Evolutionary conservation across 345 rosid genomes (phyloP).

Genomic region (Clausena lansium): DNA sequence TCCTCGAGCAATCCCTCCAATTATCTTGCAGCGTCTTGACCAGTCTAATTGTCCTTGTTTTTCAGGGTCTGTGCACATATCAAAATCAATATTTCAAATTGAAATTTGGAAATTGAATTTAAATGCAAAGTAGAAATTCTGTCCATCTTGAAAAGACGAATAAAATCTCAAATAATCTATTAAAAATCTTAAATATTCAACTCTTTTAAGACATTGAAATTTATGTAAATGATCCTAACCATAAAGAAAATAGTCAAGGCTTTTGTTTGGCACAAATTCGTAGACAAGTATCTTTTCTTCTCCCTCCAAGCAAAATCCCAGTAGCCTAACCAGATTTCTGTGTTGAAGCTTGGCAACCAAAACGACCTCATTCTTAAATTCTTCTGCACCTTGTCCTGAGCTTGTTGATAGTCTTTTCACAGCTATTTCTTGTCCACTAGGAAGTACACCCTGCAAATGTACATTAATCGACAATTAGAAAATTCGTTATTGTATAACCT

Average conservation of each 20-base stretch:
- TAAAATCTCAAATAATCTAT: neutral
- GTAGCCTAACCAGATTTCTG: slow-evolving; percentile 42
- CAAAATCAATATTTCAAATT: neutral
- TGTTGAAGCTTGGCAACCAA: slow-evolving; percentile 52
- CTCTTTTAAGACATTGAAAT: neutral
- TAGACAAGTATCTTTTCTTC: slow-evolving; percentile 52
- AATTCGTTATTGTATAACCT: neutral
- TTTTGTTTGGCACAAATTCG: slow-evolving; percentile 44
- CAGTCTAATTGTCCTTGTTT: slow-evolving; percentile 40
- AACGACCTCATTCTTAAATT: slow-evolving; percentile 47
- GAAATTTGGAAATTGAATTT: too few relatives aligned
- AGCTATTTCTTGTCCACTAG: slow-evolving; percentile 36
- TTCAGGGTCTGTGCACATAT: slow-evolving; percentile 26
- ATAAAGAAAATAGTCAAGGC: slow-evolving; percentile 42
- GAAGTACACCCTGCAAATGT: slow-evolving; percentile 36
- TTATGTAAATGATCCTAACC: slow-evolving; percentile 17
- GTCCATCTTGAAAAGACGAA: neutral
- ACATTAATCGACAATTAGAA: neutral
- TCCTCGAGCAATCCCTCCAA: slow-evolving; percentile 53
- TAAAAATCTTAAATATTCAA: neutral
- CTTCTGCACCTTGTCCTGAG: slow-evolving; percentile 44
- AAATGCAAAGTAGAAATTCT: neutral
- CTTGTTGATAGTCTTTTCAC: slow-evolving; percentile 43
- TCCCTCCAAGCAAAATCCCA: slow-evolving; percentile 45
- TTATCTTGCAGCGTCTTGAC: slow-evolving; percentile 46